These are phyloP conservation scores for Fragaria nilgerrensis DNA, from an alignment of 306 rosid genomes.

Conservation along the genomic window DNA sequence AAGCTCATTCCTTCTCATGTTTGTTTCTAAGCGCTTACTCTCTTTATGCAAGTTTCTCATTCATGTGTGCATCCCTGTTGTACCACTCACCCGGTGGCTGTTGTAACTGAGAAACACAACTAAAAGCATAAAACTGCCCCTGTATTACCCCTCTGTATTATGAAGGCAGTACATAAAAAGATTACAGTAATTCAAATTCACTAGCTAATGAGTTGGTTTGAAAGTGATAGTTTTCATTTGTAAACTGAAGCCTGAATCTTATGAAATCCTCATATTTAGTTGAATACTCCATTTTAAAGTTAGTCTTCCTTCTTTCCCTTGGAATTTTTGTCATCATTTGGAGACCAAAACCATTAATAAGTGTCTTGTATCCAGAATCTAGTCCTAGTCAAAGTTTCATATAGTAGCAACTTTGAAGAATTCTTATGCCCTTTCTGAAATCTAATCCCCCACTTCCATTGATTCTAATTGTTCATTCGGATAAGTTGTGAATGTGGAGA, in stretches of 20 bases:
- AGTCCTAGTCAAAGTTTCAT: neutral
- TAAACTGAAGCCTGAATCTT: neutral
- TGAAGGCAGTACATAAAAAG: too few relatives aligned
- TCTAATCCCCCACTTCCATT: neutral
- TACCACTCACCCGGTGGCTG: neutral
- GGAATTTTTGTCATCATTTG: neutral
- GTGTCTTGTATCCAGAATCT: neutral
- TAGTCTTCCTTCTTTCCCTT: neutral
- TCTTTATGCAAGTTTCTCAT: slow-evolving; percentile 1
- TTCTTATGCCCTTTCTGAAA: neutral
- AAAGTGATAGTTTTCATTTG: neutral
- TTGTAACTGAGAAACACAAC: neutral
- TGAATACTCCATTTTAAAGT: neutral
- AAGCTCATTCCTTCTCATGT: slow-evolving; percentile 91
- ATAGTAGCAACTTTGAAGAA: neutral
- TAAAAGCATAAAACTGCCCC: neutral
- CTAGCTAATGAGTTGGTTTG: neutral
- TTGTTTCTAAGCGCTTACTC: slow-evolving; percentile 53
- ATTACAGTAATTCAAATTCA: neutral
- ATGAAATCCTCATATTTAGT: neutral
- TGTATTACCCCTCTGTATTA: neutral
- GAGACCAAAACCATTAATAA: neutral
- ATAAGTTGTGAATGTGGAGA: neutral
- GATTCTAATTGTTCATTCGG: neutral
- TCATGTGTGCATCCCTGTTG: slow-evolving; percentile 2